Base-by-base conservation (phyloP, 1,139 yeast genomes). In the Trichomonascaceae sp. region DNA sequence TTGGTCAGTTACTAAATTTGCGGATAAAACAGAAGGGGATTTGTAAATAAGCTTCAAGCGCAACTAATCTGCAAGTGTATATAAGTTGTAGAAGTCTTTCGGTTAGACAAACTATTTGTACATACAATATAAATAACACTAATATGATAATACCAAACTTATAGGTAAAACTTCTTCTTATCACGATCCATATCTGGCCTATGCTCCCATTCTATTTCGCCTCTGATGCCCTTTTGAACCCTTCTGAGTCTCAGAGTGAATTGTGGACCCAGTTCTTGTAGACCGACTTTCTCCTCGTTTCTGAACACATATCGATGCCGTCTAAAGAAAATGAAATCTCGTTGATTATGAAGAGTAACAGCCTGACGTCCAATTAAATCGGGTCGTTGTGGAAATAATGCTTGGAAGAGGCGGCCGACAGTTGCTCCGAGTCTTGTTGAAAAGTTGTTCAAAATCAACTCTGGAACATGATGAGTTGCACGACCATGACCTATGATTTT, bases 241-340 rank as follows among this genome's bases (percentile, higher is more conserved):
- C 98, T 79, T 69, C 96, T 80, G 61, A 95, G 75, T 67, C 87
- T 85, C 67, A 93, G 73, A 0, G 99, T 95, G 69, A 93, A 95
- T 70, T 91, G 96, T 0, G 99, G 99, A 0, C 99, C 99, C 50
- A 93, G 75, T 67, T 95, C 99, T 67, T 93, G 99, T 53, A 93
- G 74, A 5, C 99, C 98, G 1, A 91, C 98, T 64, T 82, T 84
- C 67, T 89, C 96, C 61, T 90, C 96, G 67, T 90, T 87, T 64
- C 83, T 79, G 73, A 93, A 93, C 7, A 89, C 76, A 66, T 93
- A 93, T 66, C 99, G 81, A 68, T 93, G 99, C 73, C 98, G 83
- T 71, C 99, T 81, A 78, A 93, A 90, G 66, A 93, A 93, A 50
- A 93, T 87, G 68, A 80, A 95, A 70, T 93, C 99, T 74, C 99